Evolutionary conservation across 768 basidiomycete genomes (phyloP), one percentile per base, ranked within the genome.

Genomic region (Filobasidium wieringae): DNA sequence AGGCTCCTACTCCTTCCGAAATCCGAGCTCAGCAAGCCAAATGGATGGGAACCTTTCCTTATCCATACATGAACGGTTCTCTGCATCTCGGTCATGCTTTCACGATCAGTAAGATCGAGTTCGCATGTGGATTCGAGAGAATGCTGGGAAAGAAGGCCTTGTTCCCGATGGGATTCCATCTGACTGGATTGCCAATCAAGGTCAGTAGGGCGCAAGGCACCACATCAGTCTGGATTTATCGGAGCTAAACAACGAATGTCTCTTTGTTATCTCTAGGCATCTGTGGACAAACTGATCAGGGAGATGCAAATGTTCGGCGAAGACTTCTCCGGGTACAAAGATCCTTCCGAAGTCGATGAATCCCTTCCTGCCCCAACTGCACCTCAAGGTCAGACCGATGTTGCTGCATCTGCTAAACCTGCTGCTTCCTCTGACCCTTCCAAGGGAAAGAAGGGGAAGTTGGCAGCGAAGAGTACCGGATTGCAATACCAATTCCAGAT

Each of bases 111-210:
- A 99, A 99, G 77, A 85, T 97, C 72, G 95, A 99, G 72, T 99
- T 97, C 66, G 83, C 84, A 0, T 86, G 93, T 33, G 95, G 95
- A 29, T 97, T 87, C 75, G 84, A 99, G 76, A 80, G 93, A 40
- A 84, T 99, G 86, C 72, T 91, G 63, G 93, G 95, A 52, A 95
- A 95, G 77, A 80, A 88, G 15, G 89, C 86, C 29, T 75, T 99
- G 64, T 97, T 96, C 77, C 95, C 95, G n/a, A 86, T 92, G 68
- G 95, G 88, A 49, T 87, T 95, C 75, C 95, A 99, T 76, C 88
- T 87, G 66, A 99, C 95, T 5, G 95, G 95, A 32, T 87, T 99
- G 89, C 95, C 95, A 36, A 99, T 99, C 79, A 97, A 96, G 82
- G 93, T 88, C 61, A 59, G 84, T 76, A 4, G 36, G 27, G 15